Base-by-base conservation (phyloP, 2,329 filamentous ascomycete species). In the Alternaria rosae region DNA sequence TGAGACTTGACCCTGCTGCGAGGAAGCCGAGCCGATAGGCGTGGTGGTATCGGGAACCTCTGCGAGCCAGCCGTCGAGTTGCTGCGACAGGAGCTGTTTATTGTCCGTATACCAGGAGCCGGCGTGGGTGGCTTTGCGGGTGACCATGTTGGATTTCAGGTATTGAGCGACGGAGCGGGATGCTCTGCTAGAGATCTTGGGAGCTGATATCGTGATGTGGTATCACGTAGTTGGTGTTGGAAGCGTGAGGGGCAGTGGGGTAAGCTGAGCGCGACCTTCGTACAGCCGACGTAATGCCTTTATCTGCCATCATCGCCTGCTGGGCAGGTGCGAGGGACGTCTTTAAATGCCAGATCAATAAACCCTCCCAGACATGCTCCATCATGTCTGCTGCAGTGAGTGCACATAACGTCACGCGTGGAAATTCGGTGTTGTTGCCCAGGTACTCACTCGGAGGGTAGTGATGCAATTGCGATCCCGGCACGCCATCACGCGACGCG, bases 21-120 rank as follows among this genome's bases (percentile, higher is more conserved):
- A 75, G 60, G 73, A 76, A 66, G 80, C 73, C 6, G 81, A 78
- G 13, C 86, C 87, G 60, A 89, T 83, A 45, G 86, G 88, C 30
- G 90, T 84, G 42, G 95, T 81, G 1, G 85, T 84, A 51, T 84
- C 78, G 3, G 92, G 91, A 8, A 97, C 94, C 38, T 86, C 82
- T 38, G 82, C 82, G n/a, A 98, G 85, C 85, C 89, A 97, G 52
- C 81, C 79, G 59, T 95, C 88, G 6, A 99, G 89, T 81, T 97
- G 85, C 7, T 76, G 72, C 4, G 86, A 86, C 53, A 98, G 87
- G n/a, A 80, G 79, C 2, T 78, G 76, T 6, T 85, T 81, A 61
- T 88, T 84, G 51, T 85, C 85, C 7, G 89, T 85, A 78, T 99
- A 99, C 95, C 95, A 99, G 17, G 89, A 91, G 41, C 92, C 92